Conservation (phyloP, 2,329 filamentous ascomycete genomes). For the Aureobasidium sp. region DNA sequence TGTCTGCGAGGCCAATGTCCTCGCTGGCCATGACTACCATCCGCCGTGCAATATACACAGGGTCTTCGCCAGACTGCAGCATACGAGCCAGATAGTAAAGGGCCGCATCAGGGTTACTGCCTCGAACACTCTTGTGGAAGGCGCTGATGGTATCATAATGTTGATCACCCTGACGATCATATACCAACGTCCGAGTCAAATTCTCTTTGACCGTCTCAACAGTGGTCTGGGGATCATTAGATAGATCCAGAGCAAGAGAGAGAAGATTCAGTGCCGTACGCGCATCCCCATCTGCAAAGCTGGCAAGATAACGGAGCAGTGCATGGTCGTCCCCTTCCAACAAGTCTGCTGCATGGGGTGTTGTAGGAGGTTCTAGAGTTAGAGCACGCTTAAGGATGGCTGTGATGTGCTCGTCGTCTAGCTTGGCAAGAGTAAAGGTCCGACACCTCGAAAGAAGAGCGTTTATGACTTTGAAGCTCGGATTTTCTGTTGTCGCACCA, state of each 20-base stretch:
- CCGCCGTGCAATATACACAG: constrained; percentile 81
- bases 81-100: constrained; percentile 94
- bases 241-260: constrained; percentile 77
- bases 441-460: constrained; percentile 83
- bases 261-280: constrained; percentile 87
- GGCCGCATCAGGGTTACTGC: constrained; percentile 76
- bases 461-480: constrained; percentile 84
- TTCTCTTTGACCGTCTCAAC: constrained; percentile 70
- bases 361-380: constrained; percentile 23
- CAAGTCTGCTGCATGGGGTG: neutral
- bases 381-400: constrained; percentile 72
- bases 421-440: constrained; percentile 76
- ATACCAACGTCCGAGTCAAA: constrained; percentile 86
- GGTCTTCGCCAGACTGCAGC: constrained; percentile 91
- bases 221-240: constrained; percentile 57
- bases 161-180: constrained; percentile 89
- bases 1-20: constrained; percentile 87
- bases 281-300: constrained; percentile 87
- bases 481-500: constrained; percentile 94
- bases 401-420: constrained; percentile 64
- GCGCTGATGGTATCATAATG: constrained; percentile 98
- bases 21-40: constrained; percentile 94
- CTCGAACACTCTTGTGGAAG: constrained; percentile 91
- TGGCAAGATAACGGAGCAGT: constrained; percentile 71
- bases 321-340: constrained; percentile 61